Percentiles rank a stretch among this genome's conserved stretches.
Evolutionary conservation across 768 basidiomycete species (phyloP).

Genomic region (Hericium erinaceus): DNA sequence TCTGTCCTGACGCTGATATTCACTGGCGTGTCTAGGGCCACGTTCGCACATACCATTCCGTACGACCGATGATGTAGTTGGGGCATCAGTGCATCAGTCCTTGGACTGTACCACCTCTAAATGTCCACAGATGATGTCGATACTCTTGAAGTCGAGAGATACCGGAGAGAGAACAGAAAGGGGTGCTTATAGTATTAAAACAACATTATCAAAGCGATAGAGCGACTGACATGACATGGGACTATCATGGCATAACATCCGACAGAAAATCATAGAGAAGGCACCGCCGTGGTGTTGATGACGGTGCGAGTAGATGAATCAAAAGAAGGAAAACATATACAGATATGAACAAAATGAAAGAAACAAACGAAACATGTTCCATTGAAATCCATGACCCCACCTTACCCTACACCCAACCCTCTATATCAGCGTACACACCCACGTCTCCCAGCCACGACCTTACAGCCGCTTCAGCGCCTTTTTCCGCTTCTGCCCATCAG

Average conservation of each 20-base stretch:
- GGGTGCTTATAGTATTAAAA: background rate
- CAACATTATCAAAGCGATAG: background rate
- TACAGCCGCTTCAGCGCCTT: constrained; percentile 78
- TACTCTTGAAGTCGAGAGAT: too few relatives aligned
- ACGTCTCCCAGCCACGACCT: background rate
- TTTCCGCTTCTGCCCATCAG: constrained; percentile 71
- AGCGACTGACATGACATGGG: background rate
- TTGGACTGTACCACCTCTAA: background rate
- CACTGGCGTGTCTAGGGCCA: background rate
- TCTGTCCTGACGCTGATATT: background rate
- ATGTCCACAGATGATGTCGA: background rate
- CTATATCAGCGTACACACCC: background rate
- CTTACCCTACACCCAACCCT: background rate
- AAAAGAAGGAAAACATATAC: background rate
- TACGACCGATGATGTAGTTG: background rate
- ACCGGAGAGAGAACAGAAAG: too few relatives aligned
- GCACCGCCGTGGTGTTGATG: background rate
- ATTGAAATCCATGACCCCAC: background rate
- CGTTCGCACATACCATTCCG: background rate
- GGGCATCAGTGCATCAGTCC: background rate
- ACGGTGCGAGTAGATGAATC: background rate
- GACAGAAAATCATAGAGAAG: background rate
- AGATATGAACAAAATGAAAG: background rate
- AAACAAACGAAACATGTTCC: background rate
- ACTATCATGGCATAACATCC: background rate